Evolutionary conservation across 2,329 filamentous ascomycete species (phyloP), one percentile per base, ranked within the genome.

Genomic region (Penicillium sp.): DNA sequence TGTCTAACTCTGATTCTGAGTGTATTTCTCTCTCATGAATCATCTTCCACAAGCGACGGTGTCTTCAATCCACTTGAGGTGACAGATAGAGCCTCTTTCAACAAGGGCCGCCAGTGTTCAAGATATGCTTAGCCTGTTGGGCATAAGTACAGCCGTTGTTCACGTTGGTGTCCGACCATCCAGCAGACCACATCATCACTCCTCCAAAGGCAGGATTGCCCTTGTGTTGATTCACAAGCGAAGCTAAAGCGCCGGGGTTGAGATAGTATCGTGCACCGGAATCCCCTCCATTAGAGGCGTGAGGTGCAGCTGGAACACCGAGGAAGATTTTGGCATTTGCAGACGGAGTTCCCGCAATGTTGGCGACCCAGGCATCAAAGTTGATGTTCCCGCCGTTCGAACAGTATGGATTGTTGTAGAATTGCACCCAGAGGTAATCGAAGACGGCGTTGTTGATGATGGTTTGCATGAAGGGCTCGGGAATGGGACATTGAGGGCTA

Each of bases 401-500:
- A 49, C 65, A 71, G 40, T 62, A 61, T 14, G 67, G 70, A 40
- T 75, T 78, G 58, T 79, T 79, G 65, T 77, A 79, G 61, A 77
- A 78, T 53, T 79, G 76, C 9, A 78, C 69, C 57, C 71, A 78
- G n/a, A 79, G 63, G 54, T 74, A 77, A 54, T 78, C 76, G 58
- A 74, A 77, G 59, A 62, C 72, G n/a, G 74, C 63, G 24, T 71
- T 68, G 27, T 64, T 66, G 45, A 80, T 71, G 18, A 75, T 68
- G 11, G 60, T 60, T 21, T 71, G 70, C 67, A 79, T 74, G 55
- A 79, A 75, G 1, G 69, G 71, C 49, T 79, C 78, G 1, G 78
- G 77, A n/a, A 78, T 69, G 1, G 73, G 68, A 54, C 78, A 80
- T 52, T 80, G 78, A 0, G 78, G 78, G 4, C 77, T 76, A 5